Percentiles rank a stretch among this genome's conserved stretches.
Evolutionary conservation across 2,329 filamentous ascomycete genomes (phyloP).

Genomic region (Alternaria brassicicola): DNA sequence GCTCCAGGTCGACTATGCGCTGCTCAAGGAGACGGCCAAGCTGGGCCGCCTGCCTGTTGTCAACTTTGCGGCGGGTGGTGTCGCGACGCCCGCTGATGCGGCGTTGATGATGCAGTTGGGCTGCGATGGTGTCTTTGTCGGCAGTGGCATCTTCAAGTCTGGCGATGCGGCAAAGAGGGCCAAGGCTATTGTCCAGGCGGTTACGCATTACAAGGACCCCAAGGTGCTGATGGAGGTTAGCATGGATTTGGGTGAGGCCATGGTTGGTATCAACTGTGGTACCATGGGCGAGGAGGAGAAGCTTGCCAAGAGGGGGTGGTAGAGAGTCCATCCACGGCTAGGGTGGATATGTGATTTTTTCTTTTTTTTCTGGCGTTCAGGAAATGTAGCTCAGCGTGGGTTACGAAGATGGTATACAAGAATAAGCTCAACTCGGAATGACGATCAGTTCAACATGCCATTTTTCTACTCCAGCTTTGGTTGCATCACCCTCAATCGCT

Average conservation of each 20-base stretch:
- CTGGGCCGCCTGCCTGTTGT: constrained; percentile 90
- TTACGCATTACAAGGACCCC: constrained; percentile 86
- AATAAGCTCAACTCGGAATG: constrained; percentile 2
- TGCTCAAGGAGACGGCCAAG: constrained; percentile 86
- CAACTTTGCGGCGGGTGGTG: constrained; percentile 97
- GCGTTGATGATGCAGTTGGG: constrained; percentile 99
- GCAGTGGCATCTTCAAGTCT: constrained; percentile 96
- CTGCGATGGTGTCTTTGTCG: constrained; percentile 97
- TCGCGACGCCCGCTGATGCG: constrained; percentile 98
- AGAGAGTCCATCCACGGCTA: not conserved
- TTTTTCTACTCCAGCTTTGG: not conserved
- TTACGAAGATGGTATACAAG: constrained; percentile 1
- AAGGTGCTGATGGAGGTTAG: constrained; percentile 86
- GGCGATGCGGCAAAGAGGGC: constrained; percentile 89
- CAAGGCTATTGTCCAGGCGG: constrained; percentile 91
- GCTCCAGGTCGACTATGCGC: constrained; percentile 75
- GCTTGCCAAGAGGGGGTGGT: constrained; percentile 87
- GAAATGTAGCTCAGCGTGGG: not conserved
- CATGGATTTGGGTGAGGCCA: constrained; percentile 91
- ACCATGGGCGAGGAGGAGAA: constrained; percentile 79
- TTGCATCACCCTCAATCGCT: not conserved
- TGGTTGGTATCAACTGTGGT: constrained; percentile 92
- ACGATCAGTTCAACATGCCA: constrained; percentile 5
- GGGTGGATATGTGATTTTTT: not conserved
- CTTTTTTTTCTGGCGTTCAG: not conserved